These are phyloP conservation scores for Nicotiana tomentosiformis DNA, from an alignment of 257 asterid genomes.

Conservation along the genomic window DNA sequence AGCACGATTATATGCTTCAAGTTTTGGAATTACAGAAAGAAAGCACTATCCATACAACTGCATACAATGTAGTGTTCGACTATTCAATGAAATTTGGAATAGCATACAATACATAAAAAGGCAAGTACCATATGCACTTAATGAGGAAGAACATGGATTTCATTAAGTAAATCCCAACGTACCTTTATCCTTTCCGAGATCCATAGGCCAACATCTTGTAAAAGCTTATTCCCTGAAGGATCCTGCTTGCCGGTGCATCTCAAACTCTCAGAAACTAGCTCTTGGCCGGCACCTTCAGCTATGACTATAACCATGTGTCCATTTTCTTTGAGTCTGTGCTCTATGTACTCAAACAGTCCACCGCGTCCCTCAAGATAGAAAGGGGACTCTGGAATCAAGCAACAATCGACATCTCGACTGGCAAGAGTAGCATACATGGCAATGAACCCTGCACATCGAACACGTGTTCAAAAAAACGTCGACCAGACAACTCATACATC, in stretches of 20 bases:
- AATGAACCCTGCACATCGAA: slow-evolving; percentile 56
- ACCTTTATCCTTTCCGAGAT: slow-evolving; percentile 81
- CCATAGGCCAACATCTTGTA: slow-evolving; percentile 87
- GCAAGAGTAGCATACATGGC: slow-evolving; percentile 96
- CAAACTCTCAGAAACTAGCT: slow-evolving; percentile 56
- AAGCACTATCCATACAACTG: not conserved
- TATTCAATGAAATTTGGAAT: not conserved
- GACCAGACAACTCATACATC: not conserved
- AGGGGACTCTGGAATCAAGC: slow-evolving; percentile 94
- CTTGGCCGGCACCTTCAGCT: slow-evolving; percentile 98
- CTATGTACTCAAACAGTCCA: slow-evolving; percentile 77
- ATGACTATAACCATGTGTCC: slow-evolving; percentile 93
- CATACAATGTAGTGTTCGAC: not conserved
- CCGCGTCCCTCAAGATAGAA: slow-evolving; percentile 80
- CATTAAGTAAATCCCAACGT: not conserved
- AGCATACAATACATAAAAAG: not conserved
- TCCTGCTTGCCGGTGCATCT: slow-evolving; percentile 36
- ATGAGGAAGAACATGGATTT: not conserved
- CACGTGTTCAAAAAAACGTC: not conserved
- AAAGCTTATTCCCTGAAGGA: slow-evolving; percentile 82
- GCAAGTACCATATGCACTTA: not conserved
- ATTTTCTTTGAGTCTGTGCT: slow-evolving; percentile 59
- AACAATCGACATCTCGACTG: slow-evolving; percentile 90
- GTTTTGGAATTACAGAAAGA: not conserved
- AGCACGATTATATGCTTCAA: not conserved